Conservation (phyloP, 352 stramenopile species). For the Phytophthora lateralis region DNA sequence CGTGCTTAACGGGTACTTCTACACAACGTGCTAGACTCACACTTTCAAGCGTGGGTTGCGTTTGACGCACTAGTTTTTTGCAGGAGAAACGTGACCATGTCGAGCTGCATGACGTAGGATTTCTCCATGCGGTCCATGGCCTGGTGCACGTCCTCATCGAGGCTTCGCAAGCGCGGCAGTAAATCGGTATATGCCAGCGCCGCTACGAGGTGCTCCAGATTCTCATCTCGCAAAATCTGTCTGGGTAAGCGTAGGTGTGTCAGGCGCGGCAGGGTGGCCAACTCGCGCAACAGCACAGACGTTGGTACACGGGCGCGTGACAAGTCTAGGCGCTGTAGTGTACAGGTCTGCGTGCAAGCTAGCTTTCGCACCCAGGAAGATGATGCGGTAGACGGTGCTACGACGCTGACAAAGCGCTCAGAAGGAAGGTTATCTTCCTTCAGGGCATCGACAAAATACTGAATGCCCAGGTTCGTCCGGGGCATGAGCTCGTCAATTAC, state of each 20-base stretch:
- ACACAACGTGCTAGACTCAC: slow-evolving; percentile 1
- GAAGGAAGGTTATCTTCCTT: slow-evolving; percentile 47
- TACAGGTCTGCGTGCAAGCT: slow-evolving; percentile 52
- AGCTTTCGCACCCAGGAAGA: slow-evolving; percentile 74
- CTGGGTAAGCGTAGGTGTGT: slow-evolving; percentile 65
- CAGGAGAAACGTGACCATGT: slow-evolving; percentile 70
- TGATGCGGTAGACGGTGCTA: slow-evolving; percentile 49
- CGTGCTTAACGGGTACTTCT: slow-evolving; percentile 2
- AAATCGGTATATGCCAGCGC: slow-evolving; percentile 60
- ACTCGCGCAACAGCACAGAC: slow-evolving; percentile 67
- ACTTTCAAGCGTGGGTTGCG: slow-evolving; percentile 1
- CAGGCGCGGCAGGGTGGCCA: slow-evolving; percentile 55
- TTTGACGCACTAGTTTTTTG: slow-evolving; percentile 27
- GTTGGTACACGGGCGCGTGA: slow-evolving; percentile 56
- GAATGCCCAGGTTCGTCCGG: slow-evolving; percentile 43
- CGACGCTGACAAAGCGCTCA: slow-evolving; percentile 73
- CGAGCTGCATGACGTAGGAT: slow-evolving; percentile 69
- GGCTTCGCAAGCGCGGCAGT: slow-evolving; percentile 52
- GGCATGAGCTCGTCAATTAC: slow-evolving; percentile 44
- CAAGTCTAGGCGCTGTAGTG: slow-evolving; percentile 70
- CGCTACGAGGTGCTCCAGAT: slow-evolving; percentile 76
- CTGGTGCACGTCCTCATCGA: slow-evolving; percentile 59
- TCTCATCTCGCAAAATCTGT: slow-evolving; percentile 71
- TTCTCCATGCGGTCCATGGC: slow-evolving; percentile 79
- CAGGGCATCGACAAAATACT: slow-evolving; percentile 56